Evolutionary conservation across 768 basidiomycete genomes (phyloP).

Genomic region (Suillus discolor): DNA sequence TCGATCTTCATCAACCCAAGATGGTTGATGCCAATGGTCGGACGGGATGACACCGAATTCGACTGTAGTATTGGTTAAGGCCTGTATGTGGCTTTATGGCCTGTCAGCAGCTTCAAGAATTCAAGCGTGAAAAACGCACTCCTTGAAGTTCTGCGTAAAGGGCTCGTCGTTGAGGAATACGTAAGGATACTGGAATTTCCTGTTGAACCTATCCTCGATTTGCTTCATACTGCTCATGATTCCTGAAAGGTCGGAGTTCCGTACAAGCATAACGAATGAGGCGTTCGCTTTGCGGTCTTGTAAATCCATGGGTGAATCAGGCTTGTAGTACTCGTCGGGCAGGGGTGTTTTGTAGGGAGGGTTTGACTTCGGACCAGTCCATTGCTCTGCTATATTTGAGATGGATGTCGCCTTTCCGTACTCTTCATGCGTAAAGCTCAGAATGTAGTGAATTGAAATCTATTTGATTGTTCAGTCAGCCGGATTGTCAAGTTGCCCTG

Average conservation of each 20-base stretch:
- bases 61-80: constrained; percentile 34
- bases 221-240: constrained; percentile 68
- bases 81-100: constrained; percentile 31
- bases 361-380: constrained; percentile 20
- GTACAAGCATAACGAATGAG: constrained; percentile 77
- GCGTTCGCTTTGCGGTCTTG: constrained; percentile 76
- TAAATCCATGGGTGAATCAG: constrained; percentile 35
- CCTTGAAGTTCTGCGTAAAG: constrained; percentile 76
- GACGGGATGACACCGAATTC: constrained; percentile 66
- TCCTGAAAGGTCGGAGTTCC: constrained; percentile 64
- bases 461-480: constrained; percentile 20
- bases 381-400: constrained; percentile 30
- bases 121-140: constrained; percentile 36
- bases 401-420: constrained; percentile 45
- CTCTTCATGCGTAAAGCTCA: constrained; percentile 44
- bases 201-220: constrained; percentile 89
- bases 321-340: constrained; percentile 58
- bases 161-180: constrained; percentile 87
- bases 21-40: constrained; percentile 77
- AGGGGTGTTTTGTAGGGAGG: constrained; percentile 63
- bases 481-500: neutral
- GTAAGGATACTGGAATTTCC: constrained; percentile 78
- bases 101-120: constrained; percentile 13
- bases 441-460: constrained; percentile 44
- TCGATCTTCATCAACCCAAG: constrained; percentile 73